Conservation (phyloP, 805 yeast genomes). For the Cyberlindnera mississippiensis region DNA sequence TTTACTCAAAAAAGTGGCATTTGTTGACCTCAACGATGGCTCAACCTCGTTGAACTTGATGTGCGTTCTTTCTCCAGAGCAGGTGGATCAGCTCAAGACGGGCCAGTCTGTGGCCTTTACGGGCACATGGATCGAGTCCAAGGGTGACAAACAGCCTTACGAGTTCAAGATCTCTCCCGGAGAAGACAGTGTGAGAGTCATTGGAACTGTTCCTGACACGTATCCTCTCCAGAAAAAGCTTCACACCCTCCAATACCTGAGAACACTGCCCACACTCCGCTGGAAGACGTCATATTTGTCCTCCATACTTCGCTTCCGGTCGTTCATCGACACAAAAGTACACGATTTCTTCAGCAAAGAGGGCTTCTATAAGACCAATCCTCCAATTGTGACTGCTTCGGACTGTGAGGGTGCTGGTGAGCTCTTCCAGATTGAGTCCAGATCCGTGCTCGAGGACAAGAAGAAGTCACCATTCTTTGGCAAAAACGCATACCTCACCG, state of each 20-base stretch:
- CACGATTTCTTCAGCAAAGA: slow-evolving; percentile 48
- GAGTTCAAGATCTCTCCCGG: slow-evolving; percentile 43
- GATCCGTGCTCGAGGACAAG: slow-evolving; percentile 13
- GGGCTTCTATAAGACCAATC: slow-evolving; percentile 67
- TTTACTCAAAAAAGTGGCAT: slow-evolving; percentile 69
- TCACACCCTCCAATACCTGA: slow-evolving; percentile 60
- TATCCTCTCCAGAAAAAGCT: slow-evolving; percentile 85
- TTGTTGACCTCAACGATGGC: slow-evolving; percentile 81
- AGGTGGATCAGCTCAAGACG: slow-evolving; percentile 32
- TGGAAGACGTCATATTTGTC: slow-evolving; percentile 68
- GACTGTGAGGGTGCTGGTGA: slow-evolving; percentile 99
- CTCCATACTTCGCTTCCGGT: slow-evolving; percentile 68
- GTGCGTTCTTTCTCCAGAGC: slow-evolving; percentile 46
- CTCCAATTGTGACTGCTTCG: slow-evolving; percentile 83
- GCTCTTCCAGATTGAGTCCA: slow-evolving; percentile 55
- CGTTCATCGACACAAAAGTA: slow-evolving; percentile 54
- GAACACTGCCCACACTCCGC: slow-evolving; percentile 73
- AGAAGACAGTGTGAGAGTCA: slow-evolving; percentile 36
- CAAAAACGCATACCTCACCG: slow-evolving; percentile 69
- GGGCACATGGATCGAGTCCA: slow-evolving; percentile 43
- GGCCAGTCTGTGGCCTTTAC: slow-evolving; percentile 43
- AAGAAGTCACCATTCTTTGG: slow-evolving; percentile 50
- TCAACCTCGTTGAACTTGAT: slow-evolving; percentile 50
- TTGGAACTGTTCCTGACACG: slow-evolving; percentile 58
- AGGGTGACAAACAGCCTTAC: slow-evolving; percentile 48